Evolutionary conservation across 768 basidiomycete genomes (phyloP), one percentile per base, ranked within the genome.

Genomic region (Xerocomus brunneocitrinus): DNA sequence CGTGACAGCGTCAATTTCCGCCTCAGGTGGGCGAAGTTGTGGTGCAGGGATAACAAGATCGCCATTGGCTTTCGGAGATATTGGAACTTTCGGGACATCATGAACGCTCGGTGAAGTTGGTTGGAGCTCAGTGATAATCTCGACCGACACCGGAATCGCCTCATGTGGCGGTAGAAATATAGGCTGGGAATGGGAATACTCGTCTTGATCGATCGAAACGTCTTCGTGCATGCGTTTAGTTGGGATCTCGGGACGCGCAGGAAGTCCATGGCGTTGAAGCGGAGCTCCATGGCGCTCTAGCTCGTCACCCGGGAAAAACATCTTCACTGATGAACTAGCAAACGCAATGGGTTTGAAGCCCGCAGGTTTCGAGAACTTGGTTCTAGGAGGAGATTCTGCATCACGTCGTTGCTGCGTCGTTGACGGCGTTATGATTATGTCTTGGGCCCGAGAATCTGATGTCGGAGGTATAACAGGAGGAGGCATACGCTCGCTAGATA

Each of bases 251-350:
- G 64, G 58, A 32, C 62, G 62, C 31, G 38, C 19, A 30, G 61
- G 56, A 47, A 52, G 50, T 7, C 52, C 63, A 7, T 61, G 56
- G 47, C 24, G 60, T 49, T 54, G 53, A 43, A 31, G 52, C 55
- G 56, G 44, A 40, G 67, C 54, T 30, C 64, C 66, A 49, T 64
- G 61, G 31, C 77, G 75, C 58, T 80, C 76, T 34, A 89, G 87
- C 19, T 91, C 89, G 47, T 91, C 89, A 1, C 79, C 81, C 22
- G 91, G 90, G 65, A 94, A 94, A 71, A 93, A 93, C 61, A 76
- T 79, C 66, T 85, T 87, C 44, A 94, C 73, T 1, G 79, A 70
- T 16, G 84, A 79, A 32, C 61, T 73, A 51, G 71, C 54, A 57
- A 79, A 75, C 6, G 76, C 79, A 25, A 89, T 86, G 5, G 88